Percentiles rank a stretch among this genome's conserved stretches.
Evolutionary conservation across 164 flowering plant genomes (phyloP).

Genomic region (Vitis cinerea): DNA sequence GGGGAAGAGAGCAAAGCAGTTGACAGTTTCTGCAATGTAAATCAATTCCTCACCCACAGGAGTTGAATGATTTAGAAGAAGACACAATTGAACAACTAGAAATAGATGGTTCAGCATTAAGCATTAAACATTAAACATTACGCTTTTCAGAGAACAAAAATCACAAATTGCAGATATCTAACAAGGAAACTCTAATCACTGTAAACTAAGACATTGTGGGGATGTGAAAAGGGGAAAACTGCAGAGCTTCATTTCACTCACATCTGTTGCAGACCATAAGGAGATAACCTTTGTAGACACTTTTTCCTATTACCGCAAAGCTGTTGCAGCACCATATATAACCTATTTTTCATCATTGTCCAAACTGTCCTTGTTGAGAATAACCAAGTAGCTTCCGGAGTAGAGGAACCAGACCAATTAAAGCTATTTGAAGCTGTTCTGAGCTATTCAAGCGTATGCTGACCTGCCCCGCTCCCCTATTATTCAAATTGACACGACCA

Average conservation of each 20-base stretch:
- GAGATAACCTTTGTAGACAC: not conserved
- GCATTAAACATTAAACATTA: too few species aligned
- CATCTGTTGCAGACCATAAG: slow-evolving; percentile 4
- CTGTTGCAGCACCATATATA: slow-evolving; percentile 16
- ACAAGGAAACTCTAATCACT: slow-evolving; percentile 6
- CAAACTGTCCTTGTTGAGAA: slow-evolving; percentile 45
- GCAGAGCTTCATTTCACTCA: slow-evolving; percentile 15
- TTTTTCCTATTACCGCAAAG: slow-evolving; percentile 20
- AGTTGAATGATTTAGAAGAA: not conserved
- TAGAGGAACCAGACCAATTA: slow-evolving; percentile 71
- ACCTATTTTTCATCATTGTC: slow-evolving; percentile 34
- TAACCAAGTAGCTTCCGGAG: slow-evolving; percentile 48
- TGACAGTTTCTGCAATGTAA: not conserved
- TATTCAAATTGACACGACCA: slow-evolving; percentile 81
- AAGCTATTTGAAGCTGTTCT: slow-evolving; percentile 84
- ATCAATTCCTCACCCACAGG: not conserved
- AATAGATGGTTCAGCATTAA: slow-evolving; percentile 1
- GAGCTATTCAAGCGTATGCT: slow-evolving; percentile 83
- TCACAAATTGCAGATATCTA: slow-evolving; percentile 10
- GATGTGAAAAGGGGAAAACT: not conserved
- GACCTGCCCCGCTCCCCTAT: slow-evolving; percentile 84
- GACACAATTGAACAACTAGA: slow-evolving; percentile 2
- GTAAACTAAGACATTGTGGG: slow-evolving; percentile 1
- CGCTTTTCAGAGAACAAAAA: slow-evolving; percentile 7
- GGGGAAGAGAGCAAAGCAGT: too few species aligned